Base-by-base conservation (phyloP, 441 rosid genomes). In the Erysimum pusillum region DNA sequence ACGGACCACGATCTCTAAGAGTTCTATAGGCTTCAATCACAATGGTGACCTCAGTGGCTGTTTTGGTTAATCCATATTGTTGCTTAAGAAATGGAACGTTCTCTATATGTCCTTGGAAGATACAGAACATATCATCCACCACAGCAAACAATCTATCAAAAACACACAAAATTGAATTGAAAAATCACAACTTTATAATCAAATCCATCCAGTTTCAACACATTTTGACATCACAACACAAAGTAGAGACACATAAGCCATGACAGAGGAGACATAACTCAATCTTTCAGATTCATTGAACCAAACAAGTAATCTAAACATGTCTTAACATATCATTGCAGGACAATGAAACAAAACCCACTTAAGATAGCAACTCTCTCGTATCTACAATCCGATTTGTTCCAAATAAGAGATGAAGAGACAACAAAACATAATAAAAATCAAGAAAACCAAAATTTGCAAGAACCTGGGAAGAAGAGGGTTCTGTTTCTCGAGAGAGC, bases 1-100 rank as follows among this genome's bases (percentile, higher is more conserved):
- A 96, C 17, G 98, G 99, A 72, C 99, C 97, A 65, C 99, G 90
- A 63, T 96, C 99, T 71, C 98, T 87, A 39, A 93, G 96, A 46
- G 97, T 87, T 80, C 97, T 84, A 68, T 87, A 96, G n/a, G 99
- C 96, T 83, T 96, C 99, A 9, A 93, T 89, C 70, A 96, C 81
- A 67, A 96, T 88, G 53, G 88, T 89, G 76, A 85, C 99, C 83
- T 93, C 99, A 10, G 94, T 93, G 38, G 96, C 94, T 3, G 96
- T 81, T 81, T 96, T 96, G 81, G 75, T 89, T 39, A 96, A 76
- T 66, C 97, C 99, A 80, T 96, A 96, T 64, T 91, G 99, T 77
- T 96, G 99, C 85, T 90, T 96, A 56, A 93, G 94, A 57, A 80
- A 76, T 22, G 92, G 87, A 77, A 96, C 76, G 79, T 96, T 96